These are phyloP conservation scores for Yamadazyma dendronema DNA, from an alignment of 1,139 yeast genomes.

Conservation along the genomic window DNA sequence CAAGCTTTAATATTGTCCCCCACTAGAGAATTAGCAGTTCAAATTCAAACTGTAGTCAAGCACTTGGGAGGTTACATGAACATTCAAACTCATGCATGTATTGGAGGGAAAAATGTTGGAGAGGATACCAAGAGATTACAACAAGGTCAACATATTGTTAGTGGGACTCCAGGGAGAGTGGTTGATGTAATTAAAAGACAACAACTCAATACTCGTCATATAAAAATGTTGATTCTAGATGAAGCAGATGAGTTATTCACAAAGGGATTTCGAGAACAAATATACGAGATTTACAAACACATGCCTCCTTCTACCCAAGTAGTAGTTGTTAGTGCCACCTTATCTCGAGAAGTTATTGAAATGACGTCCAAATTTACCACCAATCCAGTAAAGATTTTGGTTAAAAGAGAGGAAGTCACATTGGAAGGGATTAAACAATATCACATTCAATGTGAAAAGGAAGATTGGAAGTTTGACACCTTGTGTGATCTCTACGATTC, in stretches of 20 bases:
- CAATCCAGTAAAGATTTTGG: conserved; percentile 88
- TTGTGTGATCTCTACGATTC: conserved; percentile 91
- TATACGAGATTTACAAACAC: conserved; percentile 80
- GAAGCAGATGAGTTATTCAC: conserved; percentile 93
- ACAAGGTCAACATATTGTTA: conserved; percentile 85
- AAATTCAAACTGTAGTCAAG: conserved; percentile 80
- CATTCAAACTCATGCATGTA: conserved; percentile 83
- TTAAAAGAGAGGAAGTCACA: conserved; percentile 84
- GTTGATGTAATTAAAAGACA: conserved; percentile 83
- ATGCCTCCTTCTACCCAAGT: conserved; percentile 85
- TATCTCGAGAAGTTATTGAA: conserved; percentile 80
- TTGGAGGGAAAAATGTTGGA: conserved; percentile 87
- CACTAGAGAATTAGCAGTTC: conserved; percentile 92
- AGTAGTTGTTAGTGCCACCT: conserved; percentile 91
- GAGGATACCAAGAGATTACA: conserved; percentile 72
- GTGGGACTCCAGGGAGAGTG: conserved; percentile 97
- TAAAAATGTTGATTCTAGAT: conserved; percentile 83
- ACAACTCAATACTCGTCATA: conserved; percentile 60
- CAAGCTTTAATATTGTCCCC: conserved; percentile 91
- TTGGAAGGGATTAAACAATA: conserved; percentile 89
- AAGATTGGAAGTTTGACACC: conserved; percentile 95
- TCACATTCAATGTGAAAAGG: conserved; percentile 82
- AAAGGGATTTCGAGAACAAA: conserved; percentile 90
- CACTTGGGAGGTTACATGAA: conserved; percentile 87
- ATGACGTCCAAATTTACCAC: conserved; percentile 86